Evolutionary conservation across 2,329 filamentous ascomycete genomes (phyloP).

Genomic region (Talaromyces albobiverticillius): DNA sequence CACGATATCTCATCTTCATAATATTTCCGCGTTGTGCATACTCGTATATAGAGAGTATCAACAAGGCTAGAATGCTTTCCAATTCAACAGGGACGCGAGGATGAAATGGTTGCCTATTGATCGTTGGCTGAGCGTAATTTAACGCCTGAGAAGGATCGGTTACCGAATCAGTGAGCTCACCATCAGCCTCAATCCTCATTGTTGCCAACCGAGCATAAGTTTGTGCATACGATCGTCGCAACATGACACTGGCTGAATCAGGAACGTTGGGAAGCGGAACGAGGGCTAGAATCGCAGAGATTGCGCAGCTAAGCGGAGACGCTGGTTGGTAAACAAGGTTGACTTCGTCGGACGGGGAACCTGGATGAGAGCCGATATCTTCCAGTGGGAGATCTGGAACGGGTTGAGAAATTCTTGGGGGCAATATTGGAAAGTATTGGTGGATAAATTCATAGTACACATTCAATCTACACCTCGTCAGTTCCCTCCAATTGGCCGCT

Average conservation of each 20-base stretch:
- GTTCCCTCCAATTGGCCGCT: neutral
- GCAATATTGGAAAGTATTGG: constrained; percentile 44
- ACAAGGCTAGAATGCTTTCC: constrained; percentile 39
- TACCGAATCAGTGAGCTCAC: constrained; percentile 39
- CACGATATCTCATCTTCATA: constrained; percentile 45
- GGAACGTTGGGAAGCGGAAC: constrained; percentile 41
- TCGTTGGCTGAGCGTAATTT: constrained; percentile 26
- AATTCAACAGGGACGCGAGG: constrained; percentile 38
- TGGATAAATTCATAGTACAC: constrained; percentile 48
- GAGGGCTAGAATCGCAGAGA: constrained; percentile 42
- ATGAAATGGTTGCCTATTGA: constrained; percentile 37
- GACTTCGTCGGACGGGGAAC: constrained; percentile 29
- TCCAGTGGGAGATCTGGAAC: constrained; percentile 34
- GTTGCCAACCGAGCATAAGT: constrained; percentile 38
- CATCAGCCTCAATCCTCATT: constrained; percentile 40
- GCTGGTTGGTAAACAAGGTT: constrained; percentile 34
- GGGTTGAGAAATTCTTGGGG: constrained; percentile 31
- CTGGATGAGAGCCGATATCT: constrained; percentile 26
- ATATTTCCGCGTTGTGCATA: constrained; percentile 46
- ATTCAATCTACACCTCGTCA: constrained; percentile 32
- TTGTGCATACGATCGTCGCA: constrained; percentile 40
- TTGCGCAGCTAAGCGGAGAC: constrained; percentile 44
- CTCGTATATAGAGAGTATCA: constrained; percentile 45
- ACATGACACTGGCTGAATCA: constrained; percentile 33
- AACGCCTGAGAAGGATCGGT: constrained; percentile 41